Conservation (phyloP, 1,284 basidiomycete genomes). For the Microstroma glucosiphilum region DNA sequence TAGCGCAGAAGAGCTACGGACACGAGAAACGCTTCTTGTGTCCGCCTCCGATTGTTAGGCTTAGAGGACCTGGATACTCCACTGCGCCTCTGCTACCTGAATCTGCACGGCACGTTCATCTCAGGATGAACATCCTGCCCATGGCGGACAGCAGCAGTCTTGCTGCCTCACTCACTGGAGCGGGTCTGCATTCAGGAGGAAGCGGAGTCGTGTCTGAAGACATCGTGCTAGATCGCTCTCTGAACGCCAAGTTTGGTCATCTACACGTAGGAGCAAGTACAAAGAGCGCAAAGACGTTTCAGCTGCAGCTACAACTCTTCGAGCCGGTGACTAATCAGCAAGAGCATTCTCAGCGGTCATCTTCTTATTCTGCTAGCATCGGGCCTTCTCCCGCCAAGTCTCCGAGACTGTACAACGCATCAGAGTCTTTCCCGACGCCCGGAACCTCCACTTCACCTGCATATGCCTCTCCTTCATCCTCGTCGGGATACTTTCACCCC, state of each 20-base stretch:
- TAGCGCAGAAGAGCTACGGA: slow-evolving; percentile 85
- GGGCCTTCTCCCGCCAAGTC: background rate
- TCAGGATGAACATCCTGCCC: slow-evolving; percentile 5
- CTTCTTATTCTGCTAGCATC: too few relatives aligned
- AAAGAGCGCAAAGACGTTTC: slow-evolving; percentile 74
- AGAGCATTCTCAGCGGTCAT: background rate
- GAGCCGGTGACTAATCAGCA: slow-evolving; percentile 51
- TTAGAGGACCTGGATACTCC: slow-evolving; percentile 62
- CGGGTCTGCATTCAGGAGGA: background rate
- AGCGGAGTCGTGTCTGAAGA: background rate
- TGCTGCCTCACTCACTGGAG: background rate
- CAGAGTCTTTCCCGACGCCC: background rate
- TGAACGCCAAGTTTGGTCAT: slow-evolving; percentile 76
- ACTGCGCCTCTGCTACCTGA: slow-evolving; percentile 60
- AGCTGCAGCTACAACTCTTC: slow-evolving; percentile 61
- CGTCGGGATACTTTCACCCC: background rate
- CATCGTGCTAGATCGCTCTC: background rate
- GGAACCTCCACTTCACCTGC: background rate
- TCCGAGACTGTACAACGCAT: background rate
- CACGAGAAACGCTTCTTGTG: slow-evolving; percentile 85
- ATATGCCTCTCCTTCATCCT: background rate
- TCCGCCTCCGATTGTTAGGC: slow-evolving; percentile 78
- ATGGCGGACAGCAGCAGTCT: background rate
- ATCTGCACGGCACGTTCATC: background rate
- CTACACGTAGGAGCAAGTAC: slow-evolving; percentile 64